A percentile compares a stretch with the other conserved stretches of the same genome.
phyloP scores from a whole-genome alignment of 2,329 filamentous ascomycete species.

The Chrysoporthe austroafricana region DNA sequence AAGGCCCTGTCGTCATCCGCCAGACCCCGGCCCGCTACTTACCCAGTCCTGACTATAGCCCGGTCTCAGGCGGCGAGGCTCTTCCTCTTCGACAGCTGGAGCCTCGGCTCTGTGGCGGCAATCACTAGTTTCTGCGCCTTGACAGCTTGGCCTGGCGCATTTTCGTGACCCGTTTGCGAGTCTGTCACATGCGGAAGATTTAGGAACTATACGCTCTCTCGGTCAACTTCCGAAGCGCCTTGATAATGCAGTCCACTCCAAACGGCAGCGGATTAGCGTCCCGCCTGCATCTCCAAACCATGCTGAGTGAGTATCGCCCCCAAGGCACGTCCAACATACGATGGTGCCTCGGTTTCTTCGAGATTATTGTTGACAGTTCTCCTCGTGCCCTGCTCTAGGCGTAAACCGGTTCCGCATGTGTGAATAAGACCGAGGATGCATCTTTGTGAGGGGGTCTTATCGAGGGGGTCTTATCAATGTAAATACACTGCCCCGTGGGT shows the following conservation, averaged over 20 bases:
- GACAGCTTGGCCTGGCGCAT: neutral
- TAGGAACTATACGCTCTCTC: constrained; percentile 18
- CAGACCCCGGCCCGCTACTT: neutral
- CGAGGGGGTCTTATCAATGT: no score
- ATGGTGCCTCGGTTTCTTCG: neutral
- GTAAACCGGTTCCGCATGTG: neutral
- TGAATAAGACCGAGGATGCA: neutral
- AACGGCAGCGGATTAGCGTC: neutral
- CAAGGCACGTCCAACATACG: neutral
- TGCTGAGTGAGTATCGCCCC: neutral
- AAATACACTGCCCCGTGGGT: no score
- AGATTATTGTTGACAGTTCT: neutral
- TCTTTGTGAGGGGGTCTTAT: neutral
- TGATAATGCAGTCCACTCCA: neutral
- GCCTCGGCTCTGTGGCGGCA: constrained; percentile 23
- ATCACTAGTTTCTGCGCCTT: neutral
- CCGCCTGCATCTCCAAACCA: no score
- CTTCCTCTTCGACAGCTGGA: constrained; percentile 3
- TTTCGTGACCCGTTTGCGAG: constrained; percentile 5
- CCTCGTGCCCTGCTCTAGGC: no score
- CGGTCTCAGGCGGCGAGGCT: constrained; percentile 13
- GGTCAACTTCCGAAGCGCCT: constrained; percentile 26
- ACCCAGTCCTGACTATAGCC: neutral
- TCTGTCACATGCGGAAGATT: constrained; percentile 28
- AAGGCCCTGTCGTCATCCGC: constrained; percentile 21